Conservation (phyloP, 306 rosid genomes). For the Quercus engelmannii region DNA sequence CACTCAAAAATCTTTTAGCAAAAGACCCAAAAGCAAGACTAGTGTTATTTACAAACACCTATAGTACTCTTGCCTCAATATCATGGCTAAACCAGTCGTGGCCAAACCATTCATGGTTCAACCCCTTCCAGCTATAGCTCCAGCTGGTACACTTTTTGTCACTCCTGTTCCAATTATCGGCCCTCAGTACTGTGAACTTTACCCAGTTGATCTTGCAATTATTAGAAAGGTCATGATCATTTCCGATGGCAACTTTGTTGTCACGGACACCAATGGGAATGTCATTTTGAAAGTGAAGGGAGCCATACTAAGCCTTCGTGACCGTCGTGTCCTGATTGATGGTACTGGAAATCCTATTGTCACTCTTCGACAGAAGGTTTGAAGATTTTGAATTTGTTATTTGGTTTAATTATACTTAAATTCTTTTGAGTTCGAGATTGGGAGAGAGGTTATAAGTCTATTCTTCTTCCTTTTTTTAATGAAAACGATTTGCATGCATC, state of each 20-base stretch:
- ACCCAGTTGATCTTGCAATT: slow-evolving; percentile 36
- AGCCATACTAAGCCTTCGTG: slow-evolving; percentile 23
- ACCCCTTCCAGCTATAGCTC: not conserved
- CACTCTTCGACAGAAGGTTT: slow-evolving; percentile 47
- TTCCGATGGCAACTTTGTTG: slow-evolving; percentile 30
- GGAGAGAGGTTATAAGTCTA: no score
- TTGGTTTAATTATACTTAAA: not conserved
- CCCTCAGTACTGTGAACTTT: slow-evolving; percentile 37
- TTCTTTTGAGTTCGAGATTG: no score
- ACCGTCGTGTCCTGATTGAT: slow-evolving; percentile 44
- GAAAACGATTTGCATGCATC: no score
- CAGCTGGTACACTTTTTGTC: not conserved
- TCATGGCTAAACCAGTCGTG: not conserved
- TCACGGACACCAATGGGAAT: slow-evolving; percentile 43
- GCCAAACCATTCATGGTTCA: no score
- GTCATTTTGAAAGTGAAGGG: slow-evolving; percentile 48
- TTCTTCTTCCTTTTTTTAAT: no score
- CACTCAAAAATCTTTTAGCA: no score
- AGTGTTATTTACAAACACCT: no score
- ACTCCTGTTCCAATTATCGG: slow-evolving; percentile 18
- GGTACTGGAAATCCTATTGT: slow-evolving; percentile 35
- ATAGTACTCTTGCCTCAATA: not conserved
- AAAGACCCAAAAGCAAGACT: no score
- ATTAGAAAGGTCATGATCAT: slow-evolving; percentile 35
- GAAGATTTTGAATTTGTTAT: not conserved